Conservation (phyloP, 139 green algal genomes). For the Spirogloea muscicola region DNA sequence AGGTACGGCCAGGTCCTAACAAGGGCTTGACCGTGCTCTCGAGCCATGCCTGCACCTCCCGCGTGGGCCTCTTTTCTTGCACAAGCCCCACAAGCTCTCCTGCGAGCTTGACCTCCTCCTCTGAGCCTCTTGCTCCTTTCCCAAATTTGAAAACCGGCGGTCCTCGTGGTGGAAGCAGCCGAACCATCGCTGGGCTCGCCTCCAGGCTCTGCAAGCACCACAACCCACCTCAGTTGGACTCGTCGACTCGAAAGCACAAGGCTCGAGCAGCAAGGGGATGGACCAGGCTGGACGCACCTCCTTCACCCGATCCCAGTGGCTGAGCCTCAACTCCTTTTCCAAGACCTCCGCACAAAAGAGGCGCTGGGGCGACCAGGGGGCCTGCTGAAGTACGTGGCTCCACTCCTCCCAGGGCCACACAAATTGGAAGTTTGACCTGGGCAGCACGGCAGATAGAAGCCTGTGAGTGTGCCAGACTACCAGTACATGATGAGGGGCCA, state of each 20-base stretch:
- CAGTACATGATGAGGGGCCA: too few species aligned
- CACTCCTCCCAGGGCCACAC: constrained; percentile 87
- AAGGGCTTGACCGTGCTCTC: too few species aligned
- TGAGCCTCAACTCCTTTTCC: constrained; percentile 58
- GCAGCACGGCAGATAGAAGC: too few species aligned
- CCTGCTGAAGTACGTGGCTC: constrained; percentile 60
- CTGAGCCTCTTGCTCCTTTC: too few species aligned
- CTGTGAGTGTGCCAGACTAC: too few species aligned
- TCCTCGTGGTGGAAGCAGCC: neutral
- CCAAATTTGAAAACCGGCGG: neutral
- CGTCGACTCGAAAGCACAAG: too few species aligned
- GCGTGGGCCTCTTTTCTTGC: constrained; percentile 8
- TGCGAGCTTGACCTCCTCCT: constrained; percentile 21
- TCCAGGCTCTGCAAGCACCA: constrained; percentile 6
- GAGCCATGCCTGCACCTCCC: constrained; percentile 39
- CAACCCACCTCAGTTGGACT: too few species aligned
- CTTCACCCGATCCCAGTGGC: constrained; percentile 49
- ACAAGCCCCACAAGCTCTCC: constrained; percentile 16
- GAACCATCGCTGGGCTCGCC: neutral
- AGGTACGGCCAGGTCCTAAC: too few species aligned
- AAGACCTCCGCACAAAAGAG: constrained; percentile 28
- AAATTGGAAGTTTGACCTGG: constrained; percentile 71
- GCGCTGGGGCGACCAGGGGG: constrained; percentile 63
- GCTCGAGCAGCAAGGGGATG: too few species aligned
- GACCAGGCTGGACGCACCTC: neutral